Base-by-base conservation (phyloP, 2,329 filamentous ascomycete species). In the Apiospora sp. region DNA sequence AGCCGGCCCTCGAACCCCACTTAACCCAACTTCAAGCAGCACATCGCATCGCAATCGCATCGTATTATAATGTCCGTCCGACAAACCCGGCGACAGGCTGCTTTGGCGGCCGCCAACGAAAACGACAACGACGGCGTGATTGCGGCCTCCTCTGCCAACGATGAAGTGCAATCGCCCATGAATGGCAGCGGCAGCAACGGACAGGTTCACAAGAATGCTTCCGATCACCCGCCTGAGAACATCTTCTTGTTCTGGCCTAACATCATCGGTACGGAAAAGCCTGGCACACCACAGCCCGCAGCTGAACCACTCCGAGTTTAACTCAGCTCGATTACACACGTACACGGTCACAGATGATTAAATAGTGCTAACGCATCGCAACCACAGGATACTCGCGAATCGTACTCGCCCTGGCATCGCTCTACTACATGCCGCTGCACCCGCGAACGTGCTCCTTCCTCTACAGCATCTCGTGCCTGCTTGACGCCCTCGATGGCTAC, bases 341-440 rank as follows among this genome's bases (percentile, higher is more conserved):
- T 37, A n/a, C 54, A 12, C 54, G 30, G 54, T 37, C 54, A 19
- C 54, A 37, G 30, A n/a, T 37, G 27, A 30, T 30, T 30, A 4
- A 30, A 2, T 8, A 64, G 30, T 61, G 58, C 58, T 64, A 41
- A 64, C 34, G 34, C 34, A 64, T n/a, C 34, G 13, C 67, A 67
- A 13, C 24, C 54, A 34, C 49, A 95, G 93, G 93, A 77, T 96
- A 96, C 83, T 88, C 85, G 72, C 92, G 94, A 79, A 92, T 96
- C 80, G 85, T 96, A 75, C 89, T 96, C 76, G 95, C 95, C 78
- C 86, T 98, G 79, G 94, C 93, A 68, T 98, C 96, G 41, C 91
- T 99, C 76, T 98, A 98, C 87, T 99, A 98, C 87, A 99, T 99
- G 96, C 96, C 96, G 70, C 90, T 98, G 71, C 96, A 99, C 83